phyloP scores from a whole-genome alignment of 2,329 filamentous ascomycete species.

The Trichoderma simmonsii region DNA sequence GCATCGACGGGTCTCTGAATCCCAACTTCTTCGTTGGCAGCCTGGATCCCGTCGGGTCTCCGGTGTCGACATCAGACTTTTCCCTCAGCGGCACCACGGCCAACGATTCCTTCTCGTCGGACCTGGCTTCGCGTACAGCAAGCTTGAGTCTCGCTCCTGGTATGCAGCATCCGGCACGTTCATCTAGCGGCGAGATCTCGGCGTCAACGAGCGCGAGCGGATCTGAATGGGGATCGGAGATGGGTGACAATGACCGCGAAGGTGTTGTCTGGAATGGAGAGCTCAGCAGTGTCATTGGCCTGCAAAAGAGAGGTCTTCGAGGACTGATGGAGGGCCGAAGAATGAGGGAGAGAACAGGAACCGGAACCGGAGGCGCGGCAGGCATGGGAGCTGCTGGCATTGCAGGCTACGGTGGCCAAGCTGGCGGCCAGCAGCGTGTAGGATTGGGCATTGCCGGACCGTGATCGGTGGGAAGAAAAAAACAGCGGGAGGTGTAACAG shows the following conservation, averaged over 20 bases:
- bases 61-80: constrained; percentile 34
- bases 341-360: constrained; percentile 69
- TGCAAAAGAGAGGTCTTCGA: constrained; percentile 89
- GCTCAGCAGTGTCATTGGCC: constrained; percentile 83
- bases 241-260: constrained; percentile 49
- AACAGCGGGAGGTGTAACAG: no score
- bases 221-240: constrained; percentile 56
- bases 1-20: constrained; percentile 66
- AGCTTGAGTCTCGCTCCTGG: constrained; percentile 46
- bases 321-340: constrained; percentile 93
- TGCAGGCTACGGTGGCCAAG: constrained; percentile 19
- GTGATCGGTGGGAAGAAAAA: neutral
- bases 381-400: constrained; percentile 24
- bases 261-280: constrained; percentile 70
- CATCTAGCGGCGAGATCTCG: constrained; percentile 48
- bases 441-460: constrained; percentile 54
- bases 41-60: constrained; percentile 41
- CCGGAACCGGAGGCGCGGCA: constrained; percentile 30
- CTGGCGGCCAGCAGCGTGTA: constrained; percentile 39
- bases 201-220: constrained; percentile 51
- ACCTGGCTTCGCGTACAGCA: constrained; percentile 36
- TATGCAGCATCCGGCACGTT: constrained; percentile 35
- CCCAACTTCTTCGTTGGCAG: constrained; percentile 59
- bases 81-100: constrained; percentile 31
- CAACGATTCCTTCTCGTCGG: constrained; percentile 30